Base-by-base conservation (phyloP, 73 alveolate genomes). In the Paramecium octaurelia region DNA sequence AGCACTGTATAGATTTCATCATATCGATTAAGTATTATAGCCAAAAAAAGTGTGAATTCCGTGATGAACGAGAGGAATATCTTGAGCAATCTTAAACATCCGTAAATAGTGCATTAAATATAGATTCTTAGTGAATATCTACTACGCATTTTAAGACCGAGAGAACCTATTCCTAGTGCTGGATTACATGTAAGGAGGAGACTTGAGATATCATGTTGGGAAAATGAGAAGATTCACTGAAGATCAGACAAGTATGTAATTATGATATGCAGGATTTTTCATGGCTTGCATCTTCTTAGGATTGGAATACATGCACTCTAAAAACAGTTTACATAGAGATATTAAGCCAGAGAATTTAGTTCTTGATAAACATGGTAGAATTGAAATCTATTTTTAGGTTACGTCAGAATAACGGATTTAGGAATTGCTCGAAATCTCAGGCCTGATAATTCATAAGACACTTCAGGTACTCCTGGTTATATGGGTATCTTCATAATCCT, bases 381-480 rank as follows among this genome's bases (percentile, higher is more conserved):
- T 80, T 89, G 68, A 73, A 50, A 70, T 54, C 5, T 70, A 10
- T 44, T 35, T 73, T 1, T 73, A 44, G 87, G 87, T 36, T 94
- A 94, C 89, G 94, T 96, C 42, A 92, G 96, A 92, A 94, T 96
- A 69, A 94, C 97, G 8, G 97, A 94, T 93, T 96, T 96, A 48
- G 99, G 99, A 29, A 96, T 97, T 27, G 98, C 99, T 3, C 87
- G 97, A 94, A 87, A 85, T 50, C 94, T 92, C 80, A 43, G 86
- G 24, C 94, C 97, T 64, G 96, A 96, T 92, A 97, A 97, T 92
- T 88, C 94, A 54, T 64, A 92, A 57, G 99, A 97, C 38, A 94
- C 97, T 27, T 90, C 95, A 12, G 99, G 99, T 18, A 97, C 99
- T n/a, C 99, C 99, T 0, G 99, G 99, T 8, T 96, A 96, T 70